These are phyloP conservation scores for Harringtonia aguacate DNA, from an alignment of 2,329 filamentous ascomycete genomes.

Conservation along the genomic window DNA sequence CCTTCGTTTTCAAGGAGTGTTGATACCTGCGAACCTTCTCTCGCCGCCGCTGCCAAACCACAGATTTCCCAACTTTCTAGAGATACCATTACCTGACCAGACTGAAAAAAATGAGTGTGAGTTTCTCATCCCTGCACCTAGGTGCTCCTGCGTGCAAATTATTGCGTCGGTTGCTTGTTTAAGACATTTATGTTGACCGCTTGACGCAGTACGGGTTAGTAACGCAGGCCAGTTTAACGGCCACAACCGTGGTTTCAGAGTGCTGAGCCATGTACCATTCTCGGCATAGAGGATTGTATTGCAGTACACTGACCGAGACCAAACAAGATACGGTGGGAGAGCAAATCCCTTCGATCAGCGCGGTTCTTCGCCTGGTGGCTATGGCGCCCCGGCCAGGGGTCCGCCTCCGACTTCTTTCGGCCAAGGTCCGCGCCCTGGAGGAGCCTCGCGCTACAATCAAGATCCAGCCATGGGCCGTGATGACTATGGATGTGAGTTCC, in stretches of 20 bases:
- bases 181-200: slow-evolving; percentile 26
- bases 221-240: too few relatives aligned
- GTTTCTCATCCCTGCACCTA: slow-evolving; percentile 1
- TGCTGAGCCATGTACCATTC: not conserved
- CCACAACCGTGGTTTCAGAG: not conserved
- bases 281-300: not conserved
- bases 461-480: slow-evolving; percentile 22
- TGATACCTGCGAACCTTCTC: too few relatives aligned
- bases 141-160: too few relatives aligned
- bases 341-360: slow-evolving; percentile 51
- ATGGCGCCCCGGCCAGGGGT: slow-evolving; percentile 19
- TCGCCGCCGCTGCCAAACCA: not conserved
- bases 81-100: not conserved
- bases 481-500: slow-evolving; percentile 23
- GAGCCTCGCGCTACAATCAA: slow-evolving; percentile 15
- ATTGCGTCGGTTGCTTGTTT: too few relatives aligned
- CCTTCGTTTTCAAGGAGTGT: too few relatives aligned
- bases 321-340: slow-evolving; percentile 39
- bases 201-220: slow-evolving; percentile 47
- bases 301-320: slow-evolving; percentile 18
- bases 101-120: too few relatives aligned
- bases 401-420: slow-evolving; percentile 18
- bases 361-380: slow-evolving; percentile 26
- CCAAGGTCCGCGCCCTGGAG: slow-evolving; percentile 19
- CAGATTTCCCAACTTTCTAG: too few relatives aligned